Evolutionary conservation across 2,329 filamentous ascomycete genomes (phyloP), one percentile per base, ranked within the genome.

Genomic region (Metarhizium humberi): DNA sequence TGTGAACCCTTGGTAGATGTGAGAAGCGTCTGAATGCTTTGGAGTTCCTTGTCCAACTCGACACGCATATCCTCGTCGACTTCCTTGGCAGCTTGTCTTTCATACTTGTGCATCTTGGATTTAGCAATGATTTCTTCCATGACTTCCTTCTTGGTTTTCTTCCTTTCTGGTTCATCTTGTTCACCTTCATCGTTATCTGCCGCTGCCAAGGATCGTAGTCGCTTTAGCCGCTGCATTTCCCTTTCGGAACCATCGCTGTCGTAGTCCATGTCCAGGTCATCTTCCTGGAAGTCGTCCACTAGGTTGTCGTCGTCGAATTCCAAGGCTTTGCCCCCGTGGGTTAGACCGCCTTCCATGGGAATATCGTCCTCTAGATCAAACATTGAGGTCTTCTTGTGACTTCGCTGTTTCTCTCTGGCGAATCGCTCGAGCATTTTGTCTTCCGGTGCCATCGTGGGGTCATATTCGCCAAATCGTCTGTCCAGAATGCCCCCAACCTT

Each of bases 71-170:
- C 92, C 52, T 95, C 90, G 62, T 99, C 94, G 51, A 94, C 90
- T 58, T 97, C 94, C 67, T 96, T 96, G 32, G 84, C 84, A 57
- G 90, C 86, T 71, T 99, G 94, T 45, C 94, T 85, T 73, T 97
- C 92, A 66, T 92, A 92, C 73, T 96, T 97, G 79, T 96, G 82
- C 59, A 89, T 78, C 68, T 99, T 99, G 1, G 92, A 97, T 72
- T 99, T 99, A 58, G 92, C 90, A 61, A 99, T 96, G 58, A 99
- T 80, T 71, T 99, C 95, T 65, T 96, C 88, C 90, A 97, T 96
- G 51, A 99, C 89, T 71, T 99, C 94, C 54, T 94, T 88, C 73
- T 96, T 97, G 3, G 86, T 86, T 75, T 96, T 99, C 71, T 96
- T 96, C 57, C 87, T 81, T 63, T 92, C 87, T 0, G 90, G 91